Base-by-base conservation (phyloP, 129 eudicot genomes). In the Calendula officinalis region DNA sequence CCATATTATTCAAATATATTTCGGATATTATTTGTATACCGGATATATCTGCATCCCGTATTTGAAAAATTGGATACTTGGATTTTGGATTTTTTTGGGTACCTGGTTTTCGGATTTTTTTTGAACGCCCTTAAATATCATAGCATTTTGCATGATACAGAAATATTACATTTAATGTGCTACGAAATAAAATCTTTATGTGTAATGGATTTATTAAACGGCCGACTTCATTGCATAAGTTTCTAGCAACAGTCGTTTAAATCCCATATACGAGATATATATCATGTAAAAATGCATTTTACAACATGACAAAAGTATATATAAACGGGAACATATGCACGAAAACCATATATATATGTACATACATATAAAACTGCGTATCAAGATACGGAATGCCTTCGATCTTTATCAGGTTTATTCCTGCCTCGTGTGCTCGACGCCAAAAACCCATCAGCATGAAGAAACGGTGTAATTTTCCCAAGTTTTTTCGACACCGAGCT, bases 351-450 rank as follows among this genome's bases (percentile, higher is more conserved):
- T 12, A 2, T 22, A 8, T 39, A 44, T 12, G 30, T 22, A 22
- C 2, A 0, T 22, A 22, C 30, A 22, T 22, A 22, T 22, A 12
- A 15, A 15, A 32, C 16, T 10, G 1, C 55, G 30, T 63, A 57
- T 69, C 66, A 69, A 45, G 74, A 51, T 37, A 69, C 74, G 1
- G 95, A 88, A 80, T 86, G 92, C 47, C 97, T 76, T 53, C 97
- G 71, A 70, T 82, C 85, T 71, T 80, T 91, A 47, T 37, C 40
- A 2, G 90, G 81, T 70, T 82, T 84, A 33, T 63, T 86, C 50
- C 82, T 76, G 13, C 78, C 79, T 56, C 66, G 80, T 8, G 88
- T 47, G 50, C 75, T 70, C 2, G 84, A 75, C 49, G 86, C 69
- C 27, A 76, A 16, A 32, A 56, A 32, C 54, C 76, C 90, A 66